Evolutionary conservation across 306 rosid species (phyloP).

Genomic region (Vicia villosa): DNA sequence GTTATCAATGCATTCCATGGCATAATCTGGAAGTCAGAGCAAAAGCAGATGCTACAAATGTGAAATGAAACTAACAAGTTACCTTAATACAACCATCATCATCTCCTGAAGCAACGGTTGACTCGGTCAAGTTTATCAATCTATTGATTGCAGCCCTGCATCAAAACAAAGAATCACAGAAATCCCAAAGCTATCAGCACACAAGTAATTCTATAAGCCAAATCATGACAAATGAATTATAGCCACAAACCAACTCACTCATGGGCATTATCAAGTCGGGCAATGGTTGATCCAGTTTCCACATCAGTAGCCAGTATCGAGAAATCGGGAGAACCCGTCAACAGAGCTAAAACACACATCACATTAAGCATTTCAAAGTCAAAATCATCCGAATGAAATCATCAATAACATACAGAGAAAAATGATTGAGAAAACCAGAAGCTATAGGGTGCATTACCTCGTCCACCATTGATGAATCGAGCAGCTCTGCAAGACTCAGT

Average conservation of each 20-base stretch:
- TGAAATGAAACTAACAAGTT: slow-evolving; percentile 25
- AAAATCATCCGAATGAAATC: slow-evolving; percentile 14
- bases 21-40: slow-evolving; percentile 21
- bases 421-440: background rate
- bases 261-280: slow-evolving; percentile 76
- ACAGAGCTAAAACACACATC: slow-evolving; percentile 50
- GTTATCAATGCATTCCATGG: background rate
- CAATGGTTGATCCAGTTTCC: slow-evolving; percentile 81
- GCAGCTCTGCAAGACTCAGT: slow-evolving; percentile 80
- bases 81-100: slow-evolving; percentile 90
- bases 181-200: slow-evolving; percentile 20
- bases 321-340: slow-evolving; percentile 86
- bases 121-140: slow-evolving; percentile 68
- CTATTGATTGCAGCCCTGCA: slow-evolving; percentile 74
- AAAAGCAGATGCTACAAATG: slow-evolving; percentile 18
- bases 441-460: slow-evolving; percentile 48
- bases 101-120: slow-evolving; percentile 88
- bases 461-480: slow-evolving; percentile 75
- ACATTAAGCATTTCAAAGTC: slow-evolving; percentile 21
- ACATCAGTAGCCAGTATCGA: slow-evolving; percentile 83
- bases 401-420: background rate
- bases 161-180: slow-evolving; percentile 19
- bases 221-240: slow-evolving; percentile 1
- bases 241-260: slow-evolving; percentile 47
- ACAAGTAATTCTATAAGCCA: background rate